These are phyloP conservation scores for Paragyromitra xinjiangensis DNA, from an alignment of 495 filamentous ascomycete genomes.

Conservation along the genomic window DNA sequence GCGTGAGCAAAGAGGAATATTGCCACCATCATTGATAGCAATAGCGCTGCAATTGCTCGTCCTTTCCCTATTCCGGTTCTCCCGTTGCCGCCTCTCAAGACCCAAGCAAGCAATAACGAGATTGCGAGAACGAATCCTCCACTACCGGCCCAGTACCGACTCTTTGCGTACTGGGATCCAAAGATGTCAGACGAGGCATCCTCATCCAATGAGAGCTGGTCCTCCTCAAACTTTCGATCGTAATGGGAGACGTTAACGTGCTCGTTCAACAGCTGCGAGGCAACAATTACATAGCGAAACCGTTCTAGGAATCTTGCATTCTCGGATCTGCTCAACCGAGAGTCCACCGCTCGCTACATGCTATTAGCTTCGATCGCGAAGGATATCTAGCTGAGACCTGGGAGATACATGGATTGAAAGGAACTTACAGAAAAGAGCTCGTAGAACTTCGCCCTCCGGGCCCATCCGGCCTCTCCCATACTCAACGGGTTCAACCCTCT, in stretches of 20 bases:
- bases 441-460: constrained; percentile 46
- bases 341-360: constrained; percentile 69
- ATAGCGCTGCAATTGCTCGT: constrained; percentile 49
- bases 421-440: constrained; percentile 56
- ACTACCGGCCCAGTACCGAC: constrained; percentile 56
- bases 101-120: constrained; percentile 55
- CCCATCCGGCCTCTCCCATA: constrained; percentile 50
- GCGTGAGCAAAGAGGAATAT: constrained; percentile 72
- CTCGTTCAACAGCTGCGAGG: constrained; percentile 86
- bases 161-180: constrained; percentile 54
- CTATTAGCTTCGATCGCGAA: constrained; percentile 8
- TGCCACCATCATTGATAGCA: constrained; percentile 63
- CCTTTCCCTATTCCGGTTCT: constrained; percentile 60
- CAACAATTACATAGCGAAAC: constrained; percentile 93
- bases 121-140: constrained; percentile 54
- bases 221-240: constrained; percentile 53
- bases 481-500: constrained; percentile 46
- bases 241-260: constrained; percentile 64
- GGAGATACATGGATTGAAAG: constrained; percentile 1
- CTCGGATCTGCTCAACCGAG: constrained; percentile 79
- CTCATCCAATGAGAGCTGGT: constrained; percentile 59
- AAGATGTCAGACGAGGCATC: constrained; percentile 63
- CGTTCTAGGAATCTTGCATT: constrained; percentile 91
- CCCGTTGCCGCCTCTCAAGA: constrained; percentile 55
- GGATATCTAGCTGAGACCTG: constrained; percentile 47